Base-by-base conservation (phyloP, 306 rosid species). In the Cicer pinnatifidum region DNA sequence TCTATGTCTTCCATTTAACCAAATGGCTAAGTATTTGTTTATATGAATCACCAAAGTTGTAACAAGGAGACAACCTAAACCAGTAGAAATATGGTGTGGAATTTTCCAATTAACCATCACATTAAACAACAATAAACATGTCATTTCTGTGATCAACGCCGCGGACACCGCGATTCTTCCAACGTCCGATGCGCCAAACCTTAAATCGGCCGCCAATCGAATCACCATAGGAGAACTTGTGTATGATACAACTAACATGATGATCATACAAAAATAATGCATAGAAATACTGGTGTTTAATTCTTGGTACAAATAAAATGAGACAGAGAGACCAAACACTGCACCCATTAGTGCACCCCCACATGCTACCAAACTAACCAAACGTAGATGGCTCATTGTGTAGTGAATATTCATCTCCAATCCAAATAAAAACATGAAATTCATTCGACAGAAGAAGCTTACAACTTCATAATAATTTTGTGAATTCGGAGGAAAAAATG, bases 141-240 rank as follows among this genome's bases (percentile, higher is more conserved):
- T n/a, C 77, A 94, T 87, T 78, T 94, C 97, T 3, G 74, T 85
- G 40, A 94, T 69, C 15, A 91, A 6, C 0, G 97, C 84, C 1
- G 91, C 66, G 0, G 88, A 74, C 3, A 90, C 77, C 0, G 92
- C 99, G 0, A 88, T 79, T 37, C 92, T 79, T 0, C 99, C 99
- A 0, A 88, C 82, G 5, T 88, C 77, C 0, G 99, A 88, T 0
- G 96, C 87, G 0, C 85, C 85, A 8, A 94, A 88, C 43, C 83
- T 86, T 52, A 94, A 33, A 52, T 94, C 99, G 0, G 88, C 82
- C 0, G 96, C 86, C 35, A 94, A 66, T 23, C 97, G 97, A n/a
- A 85, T 86, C 64, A 94, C 97, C 46, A 94, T 85, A 0, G 99
- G 97, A 15, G 95, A 88, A n/a, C 95, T 89, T 4, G 99, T 84